Percentiles rank a stretch among this genome's conserved stretches.
Conservation (phyloP, 164 flowering plant species). For the Umbellularia californica region DNA sequence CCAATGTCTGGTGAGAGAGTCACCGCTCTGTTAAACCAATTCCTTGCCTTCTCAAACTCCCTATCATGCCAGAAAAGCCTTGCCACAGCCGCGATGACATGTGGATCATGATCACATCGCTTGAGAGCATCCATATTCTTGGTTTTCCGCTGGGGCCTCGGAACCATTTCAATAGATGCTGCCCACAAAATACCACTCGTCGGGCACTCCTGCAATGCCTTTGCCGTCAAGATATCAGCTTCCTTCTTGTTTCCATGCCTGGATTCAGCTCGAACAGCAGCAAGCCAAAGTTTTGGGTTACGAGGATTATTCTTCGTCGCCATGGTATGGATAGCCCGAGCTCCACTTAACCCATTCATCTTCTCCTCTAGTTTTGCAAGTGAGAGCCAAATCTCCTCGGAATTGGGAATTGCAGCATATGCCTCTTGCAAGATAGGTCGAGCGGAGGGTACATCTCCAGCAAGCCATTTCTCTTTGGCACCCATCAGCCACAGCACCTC, state of each 20-base stretch:
- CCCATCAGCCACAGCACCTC: slow-evolving; percentile 97
- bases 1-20: slow-evolving; percentile 78
- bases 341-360: slow-evolving; percentile 72
- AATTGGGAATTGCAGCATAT: slow-evolving; percentile 89
- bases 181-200: slow-evolving; percentile 91
- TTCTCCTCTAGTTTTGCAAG: slow-evolving; percentile 78
- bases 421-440: slow-evolving; percentile 92
- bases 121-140: slow-evolving; percentile 73
- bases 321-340: slow-evolving; percentile 80
- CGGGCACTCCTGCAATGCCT: slow-evolving; percentile 90
- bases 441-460: slow-evolving; percentile 89
- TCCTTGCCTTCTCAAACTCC: slow-evolving; percentile 78
- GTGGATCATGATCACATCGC: slow-evolving; percentile 72
- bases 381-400: slow-evolving; percentile 95
- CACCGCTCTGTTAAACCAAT: slow-evolving; percentile 68
- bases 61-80: slow-evolving; percentile 84
- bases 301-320: slow-evolving; percentile 81
- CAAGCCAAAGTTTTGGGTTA: slow-evolving; percentile 85
- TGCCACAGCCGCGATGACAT: slow-evolving; percentile 73
- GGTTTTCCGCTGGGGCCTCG: slow-evolving; percentile 70
- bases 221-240: slow-evolving; percentile 80
- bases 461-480: slow-evolving; percentile 98
- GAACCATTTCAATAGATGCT: slow-evolving; percentile 77
- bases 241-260: slow-evolving; percentile 86
- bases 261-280: slow-evolving; percentile 70